Conservation (phyloP, 164 flowering plant species). For the Dillenia suffruticosa region DNA sequence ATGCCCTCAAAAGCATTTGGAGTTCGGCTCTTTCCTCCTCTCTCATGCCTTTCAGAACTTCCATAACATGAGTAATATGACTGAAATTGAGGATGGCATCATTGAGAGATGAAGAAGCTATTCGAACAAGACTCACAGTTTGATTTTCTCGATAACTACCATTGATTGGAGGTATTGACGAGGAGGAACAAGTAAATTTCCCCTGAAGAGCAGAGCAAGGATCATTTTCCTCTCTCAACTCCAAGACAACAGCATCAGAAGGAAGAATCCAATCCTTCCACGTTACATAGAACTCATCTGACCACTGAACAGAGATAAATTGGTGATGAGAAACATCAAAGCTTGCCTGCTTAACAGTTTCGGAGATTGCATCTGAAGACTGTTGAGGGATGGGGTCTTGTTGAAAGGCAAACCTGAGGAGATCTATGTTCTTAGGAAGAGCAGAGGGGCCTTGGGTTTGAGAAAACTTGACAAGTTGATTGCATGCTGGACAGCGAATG, state of each 20-base stretch:
- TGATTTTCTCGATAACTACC: slow-evolving; percentile 14
- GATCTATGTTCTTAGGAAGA: slow-evolving; percentile 95
- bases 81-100: slow-evolving; percentile 35
- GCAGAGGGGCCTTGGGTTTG: slow-evolving; percentile 47
- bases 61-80: slow-evolving; percentile 39
- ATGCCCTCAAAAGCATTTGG: slow-evolving; percentile 32
- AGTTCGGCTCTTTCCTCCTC: slow-evolving; percentile 41
- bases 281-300: slow-evolving; percentile 40
- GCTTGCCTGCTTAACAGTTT: background rate
- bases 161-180: background rate
- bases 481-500: slow-evolving; percentile 84
- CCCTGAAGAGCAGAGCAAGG: slow-evolving; percentile 11
- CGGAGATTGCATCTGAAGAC: background rate
- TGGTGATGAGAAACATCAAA: background rate
- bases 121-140: slow-evolving; percentile 42
- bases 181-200: slow-evolving; percentile 3
- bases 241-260: slow-evolving; percentile 29
- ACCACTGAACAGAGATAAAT: slow-evolving; percentile 41
- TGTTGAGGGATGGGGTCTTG: slow-evolving; percentile 14
- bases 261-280: slow-evolving; percentile 75
- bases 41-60: slow-evolving; percentile 41
- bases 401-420: slow-evolving; percentile 45
- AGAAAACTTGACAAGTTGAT: slow-evolving; percentile 58
- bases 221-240: slow-evolving; percentile 4
- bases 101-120: slow-evolving; percentile 19